These are phyloP conservation scores for Gnetum montanum DNA, from an alignment of 75 land plant genomes.

Conservation along the genomic window DNA sequence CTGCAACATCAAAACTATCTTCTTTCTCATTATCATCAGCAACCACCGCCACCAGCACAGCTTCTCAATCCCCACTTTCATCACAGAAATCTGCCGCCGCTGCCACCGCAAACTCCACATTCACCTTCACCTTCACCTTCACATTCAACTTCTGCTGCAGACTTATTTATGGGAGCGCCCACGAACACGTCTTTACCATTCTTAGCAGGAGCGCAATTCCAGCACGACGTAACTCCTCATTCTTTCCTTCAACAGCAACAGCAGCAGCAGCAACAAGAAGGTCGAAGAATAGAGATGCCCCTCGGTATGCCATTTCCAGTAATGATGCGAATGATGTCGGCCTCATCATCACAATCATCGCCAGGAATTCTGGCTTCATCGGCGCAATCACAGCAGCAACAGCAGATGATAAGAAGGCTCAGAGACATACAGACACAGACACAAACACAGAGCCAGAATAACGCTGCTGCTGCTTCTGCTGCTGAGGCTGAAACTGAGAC, in stretches of 20 bases:
- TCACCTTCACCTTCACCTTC: no score
- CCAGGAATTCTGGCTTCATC: no score
- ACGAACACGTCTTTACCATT: neutral
- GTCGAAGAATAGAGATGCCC: neutral
- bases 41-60: constrained; percentile 6
- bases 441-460: no score
- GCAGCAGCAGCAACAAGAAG: constrained; percentile 4
- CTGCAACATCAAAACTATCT: neutral
- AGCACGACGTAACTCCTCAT: no score
- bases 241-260: neutral
- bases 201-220: neutral
- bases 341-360: no score
- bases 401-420: no score
- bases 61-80: no score
- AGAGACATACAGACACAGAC: no score
- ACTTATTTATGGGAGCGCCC: neutral
- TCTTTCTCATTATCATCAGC: constrained; percentile 11
- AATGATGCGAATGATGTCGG: neutral
- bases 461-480: no score
- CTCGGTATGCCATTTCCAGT: neutral
- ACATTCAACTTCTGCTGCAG: constrained; percentile 5
- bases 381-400: no score
- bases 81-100: no score
- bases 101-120: neutral
- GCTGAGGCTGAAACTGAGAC: no score